These are phyloP conservation scores for Terfezia boudieri DNA, from an alignment of 495 filamentous ascomycete species.

Conservation along the genomic window DNA sequence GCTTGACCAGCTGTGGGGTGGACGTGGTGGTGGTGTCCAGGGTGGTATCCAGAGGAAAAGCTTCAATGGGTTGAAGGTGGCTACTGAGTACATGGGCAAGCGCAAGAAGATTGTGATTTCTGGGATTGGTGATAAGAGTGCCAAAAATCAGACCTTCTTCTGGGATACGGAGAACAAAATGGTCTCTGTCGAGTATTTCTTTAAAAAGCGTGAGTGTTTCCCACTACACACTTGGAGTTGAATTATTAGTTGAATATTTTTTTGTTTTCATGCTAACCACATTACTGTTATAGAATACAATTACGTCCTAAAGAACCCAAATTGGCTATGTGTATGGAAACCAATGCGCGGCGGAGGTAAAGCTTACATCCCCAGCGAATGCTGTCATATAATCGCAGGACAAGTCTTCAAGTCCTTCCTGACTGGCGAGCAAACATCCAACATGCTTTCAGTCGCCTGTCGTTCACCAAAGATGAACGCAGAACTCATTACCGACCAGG, in stretches of 20 bases:
- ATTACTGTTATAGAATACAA: too few relatives aligned
- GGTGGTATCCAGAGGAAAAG: constrained; percentile 8
- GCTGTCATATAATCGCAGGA: constrained; percentile 9
- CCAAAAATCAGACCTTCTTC: constrained; percentile 8
- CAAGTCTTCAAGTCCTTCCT: constrained; percentile 13
- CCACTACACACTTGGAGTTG: neutral
- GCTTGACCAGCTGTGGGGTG: neutral
- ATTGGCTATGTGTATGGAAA: neutral
- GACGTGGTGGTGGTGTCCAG: neutral
- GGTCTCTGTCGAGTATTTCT: neutral
- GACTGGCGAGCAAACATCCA: constrained; percentile 13
- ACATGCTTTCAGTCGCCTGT: constrained; percentile 14
- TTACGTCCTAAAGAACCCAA: too few relatives aligned
- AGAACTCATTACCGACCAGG: constrained; percentile 11
- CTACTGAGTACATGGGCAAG: constrained; percentile 1
- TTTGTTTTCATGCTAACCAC: neutral
- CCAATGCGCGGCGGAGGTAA: neutral
- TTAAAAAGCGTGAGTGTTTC: neutral
- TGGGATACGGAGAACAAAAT: constrained; percentile 5
- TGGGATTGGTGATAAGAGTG: constrained; percentile 5
- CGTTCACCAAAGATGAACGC: constrained; percentile 12
- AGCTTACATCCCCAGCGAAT: constrained; percentile 10
- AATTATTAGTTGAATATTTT: neutral
- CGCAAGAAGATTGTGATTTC: constrained; percentile 4
- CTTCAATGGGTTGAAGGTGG: constrained; percentile 7